phyloP scores from a whole-genome alignment of 2,329 filamentous ascomycete species.

The Esteya vermicola region DNA sequence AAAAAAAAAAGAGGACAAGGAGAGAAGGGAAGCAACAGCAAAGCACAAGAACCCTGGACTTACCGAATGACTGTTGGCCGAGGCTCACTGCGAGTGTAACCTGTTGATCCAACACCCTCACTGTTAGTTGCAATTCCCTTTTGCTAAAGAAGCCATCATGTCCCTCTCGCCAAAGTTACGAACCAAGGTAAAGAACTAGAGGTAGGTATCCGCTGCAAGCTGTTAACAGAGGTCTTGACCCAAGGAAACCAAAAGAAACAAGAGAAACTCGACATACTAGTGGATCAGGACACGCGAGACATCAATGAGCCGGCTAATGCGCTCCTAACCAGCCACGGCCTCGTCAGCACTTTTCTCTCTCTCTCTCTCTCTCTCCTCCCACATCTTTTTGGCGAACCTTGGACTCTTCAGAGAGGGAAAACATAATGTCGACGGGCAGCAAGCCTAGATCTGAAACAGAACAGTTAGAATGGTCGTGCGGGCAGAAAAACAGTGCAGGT shows the following conservation, averaged over 20 bases:
- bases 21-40: neutral
- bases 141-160: neutral
- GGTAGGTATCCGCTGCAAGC: slow-evolving; percentile 78
- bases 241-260: neutral
- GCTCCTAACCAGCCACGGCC: slow-evolving; percentile 49
- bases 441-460: neutral
- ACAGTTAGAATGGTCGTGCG: neutral
- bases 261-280: slow-evolving; percentile 51
- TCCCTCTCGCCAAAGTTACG: neutral
- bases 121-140: neutral
- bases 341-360: neutral
- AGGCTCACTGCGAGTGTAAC: slow-evolving; percentile 89
- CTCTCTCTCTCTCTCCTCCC: neutral
- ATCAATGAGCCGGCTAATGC: slow-evolving; percentile 94
- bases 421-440: slow-evolving; percentile 29
- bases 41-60: slow-evolving; percentile 10
- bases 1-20: neutral
- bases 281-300: slow-evolving; percentile 86
- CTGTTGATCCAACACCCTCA: slow-evolving; percentile 25
- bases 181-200: slow-evolving; percentile 92
- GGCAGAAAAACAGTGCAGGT: too few relatives aligned
- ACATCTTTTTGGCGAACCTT: slow-evolving; percentile 47
- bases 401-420: slow-evolving; percentile 80
- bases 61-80: slow-evolving; percentile 58
- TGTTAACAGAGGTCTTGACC: slow-evolving; percentile 18